These are phyloP conservation scores for Cercophora newfieldiana DNA, from an alignment of 495 filamentous ascomycete genomes.

Conservation along the genomic window DNA sequence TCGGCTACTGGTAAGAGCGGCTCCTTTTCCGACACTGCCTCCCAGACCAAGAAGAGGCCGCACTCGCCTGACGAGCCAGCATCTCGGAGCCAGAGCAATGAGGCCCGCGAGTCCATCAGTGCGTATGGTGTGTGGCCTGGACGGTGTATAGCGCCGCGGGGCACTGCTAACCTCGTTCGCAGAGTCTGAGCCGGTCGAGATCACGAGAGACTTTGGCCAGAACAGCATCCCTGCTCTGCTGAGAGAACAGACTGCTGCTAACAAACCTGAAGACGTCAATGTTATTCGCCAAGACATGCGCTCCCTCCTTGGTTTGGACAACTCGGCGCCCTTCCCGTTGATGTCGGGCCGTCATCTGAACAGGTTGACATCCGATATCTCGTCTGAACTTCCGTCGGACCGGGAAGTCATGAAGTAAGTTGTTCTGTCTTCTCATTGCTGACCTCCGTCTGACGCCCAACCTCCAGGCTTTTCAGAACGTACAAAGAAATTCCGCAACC, in stretches of 20 bases:
- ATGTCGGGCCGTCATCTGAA: slow-evolving; percentile 72
- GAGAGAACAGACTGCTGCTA: slow-evolving; percentile 57
- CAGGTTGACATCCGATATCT: slow-evolving; percentile 70
- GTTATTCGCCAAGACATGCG: slow-evolving; percentile 65
- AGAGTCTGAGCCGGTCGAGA: slow-evolving; percentile 65
- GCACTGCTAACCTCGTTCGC: slow-evolving; percentile 22
- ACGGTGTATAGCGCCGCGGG: neutral
- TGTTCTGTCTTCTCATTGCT: neutral
- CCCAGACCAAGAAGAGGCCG: slow-evolving; percentile 44
- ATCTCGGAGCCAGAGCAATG: slow-evolving; percentile 38
- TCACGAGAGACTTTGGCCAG: slow-evolving; percentile 64
- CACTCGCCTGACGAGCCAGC: slow-evolving; percentile 47
- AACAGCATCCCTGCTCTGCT: slow-evolving; percentile 66
- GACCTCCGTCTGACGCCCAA: neutral
- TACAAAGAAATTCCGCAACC: slow-evolving; percentile 78
- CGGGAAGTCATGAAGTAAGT: slow-evolving; percentile 59
- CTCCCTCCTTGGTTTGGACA: slow-evolving; percentile 78
- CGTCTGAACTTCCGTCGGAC: slow-evolving; percentile 62
- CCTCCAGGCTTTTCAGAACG: slow-evolving; percentile 62
- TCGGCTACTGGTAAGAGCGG: slow-evolving; percentile 52
- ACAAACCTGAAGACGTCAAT: slow-evolving; percentile 48
- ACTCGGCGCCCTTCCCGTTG: slow-evolving; percentile 82
- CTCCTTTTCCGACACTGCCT: slow-evolving; percentile 30
- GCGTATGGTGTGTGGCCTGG: slow-evolving; percentile 33
- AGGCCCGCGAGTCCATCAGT: slow-evolving; percentile 43